These are phyloP conservation scores for Diaporthe ilicicola DNA, from an alignment of 2,329 filamentous ascomycete genomes.

Conservation along the genomic window DNA sequence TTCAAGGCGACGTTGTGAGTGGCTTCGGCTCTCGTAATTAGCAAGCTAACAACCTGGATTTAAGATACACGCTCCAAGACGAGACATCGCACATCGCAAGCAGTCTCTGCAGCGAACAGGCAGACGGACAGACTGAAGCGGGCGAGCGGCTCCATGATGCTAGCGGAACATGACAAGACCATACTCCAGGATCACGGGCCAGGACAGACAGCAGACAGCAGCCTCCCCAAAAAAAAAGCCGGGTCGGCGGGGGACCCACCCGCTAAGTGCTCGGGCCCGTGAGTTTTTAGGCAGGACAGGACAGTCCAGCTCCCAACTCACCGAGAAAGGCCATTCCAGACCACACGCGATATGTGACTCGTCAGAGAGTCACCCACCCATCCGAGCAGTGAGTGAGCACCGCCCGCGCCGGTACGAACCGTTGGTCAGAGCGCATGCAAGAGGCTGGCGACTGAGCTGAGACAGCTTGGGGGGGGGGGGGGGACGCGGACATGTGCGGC, in stretches of 20 bases:
- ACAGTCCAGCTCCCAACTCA: not conserved
- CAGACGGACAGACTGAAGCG: not conserved
- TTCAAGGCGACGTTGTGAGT: not conserved
- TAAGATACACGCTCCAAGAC: not conserved
- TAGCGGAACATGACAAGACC: not conserved
- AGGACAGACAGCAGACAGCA: not conserved
- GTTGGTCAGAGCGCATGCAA: conserved; percentile 40
- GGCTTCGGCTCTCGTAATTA: not conserved
- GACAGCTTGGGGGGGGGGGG: no score
- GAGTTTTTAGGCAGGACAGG: not conserved
- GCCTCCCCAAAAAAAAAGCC: not conserved
- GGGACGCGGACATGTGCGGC: conserved; percentile 24
- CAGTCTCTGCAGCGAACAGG: not conserved
- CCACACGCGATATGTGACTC: conserved; percentile 19
- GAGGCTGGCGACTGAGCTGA: conserved; percentile 31
- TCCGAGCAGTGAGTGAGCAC: not conserved
- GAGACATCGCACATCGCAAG: not conserved
- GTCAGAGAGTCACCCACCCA: not conserved
- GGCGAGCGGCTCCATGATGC: not conserved
- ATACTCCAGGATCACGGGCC: not conserved
- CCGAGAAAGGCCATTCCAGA: conserved; percentile 1
- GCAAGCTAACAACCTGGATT: not conserved
- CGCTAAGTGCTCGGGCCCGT: conserved; percentile 7
- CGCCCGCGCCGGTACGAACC: conserved; percentile 19
- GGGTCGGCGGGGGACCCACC: not conserved